Evolutionary conservation across 306 rosid species (phyloP).

Genomic region (Pterocarpus santalinus): DNA sequence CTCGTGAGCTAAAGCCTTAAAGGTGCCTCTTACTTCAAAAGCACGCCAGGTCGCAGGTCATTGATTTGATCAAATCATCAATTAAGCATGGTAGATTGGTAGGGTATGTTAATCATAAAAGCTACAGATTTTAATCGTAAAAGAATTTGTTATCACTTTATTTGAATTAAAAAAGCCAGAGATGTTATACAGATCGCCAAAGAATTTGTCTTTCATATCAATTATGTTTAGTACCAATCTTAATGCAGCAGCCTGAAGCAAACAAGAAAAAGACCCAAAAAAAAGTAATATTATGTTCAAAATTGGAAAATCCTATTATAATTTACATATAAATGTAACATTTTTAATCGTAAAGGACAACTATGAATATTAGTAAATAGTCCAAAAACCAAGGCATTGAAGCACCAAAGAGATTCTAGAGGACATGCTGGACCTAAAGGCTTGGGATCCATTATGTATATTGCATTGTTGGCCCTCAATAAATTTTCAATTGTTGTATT

Average conservation of each 20-base stretch:
- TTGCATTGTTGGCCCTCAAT: not conserved
- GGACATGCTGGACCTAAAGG: not conserved
- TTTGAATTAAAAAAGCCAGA: not conserved
- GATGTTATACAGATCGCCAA: not conserved
- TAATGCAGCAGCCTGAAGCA: not conserved
- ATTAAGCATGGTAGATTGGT: not conserved
- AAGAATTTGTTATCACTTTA: not conserved
- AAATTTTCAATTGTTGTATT: not conserved
- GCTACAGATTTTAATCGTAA: not conserved
- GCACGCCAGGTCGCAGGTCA: not conserved
- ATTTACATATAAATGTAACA: too few relatives aligned
- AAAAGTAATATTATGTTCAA: not conserved
- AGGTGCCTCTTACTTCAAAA: slow-evolving; percentile 14
- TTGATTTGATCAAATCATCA: not conserved
- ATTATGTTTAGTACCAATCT: not conserved
- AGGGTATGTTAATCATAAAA: not conserved
- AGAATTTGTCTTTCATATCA: not conserved
- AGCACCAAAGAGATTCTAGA: not conserved
- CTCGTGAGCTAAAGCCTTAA: not conserved
- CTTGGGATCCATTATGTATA: not conserved
- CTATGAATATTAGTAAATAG: not conserved
- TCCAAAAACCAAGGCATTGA: not conserved
- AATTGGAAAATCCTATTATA: not conserved
- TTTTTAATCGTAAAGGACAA: not conserved
- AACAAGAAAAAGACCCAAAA: not conserved